A percentile compares a stretch with the other conserved stretches of the same genome.
Conservation (phyloP, 2,329 filamentous ascomycete species). For the Talaromyces albobiverticillius region DNA sequence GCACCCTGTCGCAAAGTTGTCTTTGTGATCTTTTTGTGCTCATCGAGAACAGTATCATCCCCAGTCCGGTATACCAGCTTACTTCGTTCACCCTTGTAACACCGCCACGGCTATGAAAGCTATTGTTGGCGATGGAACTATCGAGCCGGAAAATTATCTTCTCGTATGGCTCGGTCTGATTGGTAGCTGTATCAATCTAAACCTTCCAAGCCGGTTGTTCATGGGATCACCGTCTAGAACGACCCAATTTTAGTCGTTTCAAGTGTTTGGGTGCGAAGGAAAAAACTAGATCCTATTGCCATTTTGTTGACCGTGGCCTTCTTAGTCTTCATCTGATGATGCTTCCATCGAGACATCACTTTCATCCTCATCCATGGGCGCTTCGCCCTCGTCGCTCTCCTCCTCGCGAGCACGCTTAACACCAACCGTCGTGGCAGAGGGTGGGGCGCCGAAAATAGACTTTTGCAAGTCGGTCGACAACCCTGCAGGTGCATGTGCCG, state of each 20-base stretch:
- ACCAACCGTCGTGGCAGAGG: constrained; percentile 54
- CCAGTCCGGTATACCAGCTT: constrained; percentile 70
- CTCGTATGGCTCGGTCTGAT: constrained; percentile 87
- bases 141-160: constrained; percentile 65
- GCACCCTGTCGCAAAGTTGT: constrained; percentile 15
- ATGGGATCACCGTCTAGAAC: constrained; percentile 16
- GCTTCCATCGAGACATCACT: constrained; percentile 68
- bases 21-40: constrained; percentile 27
- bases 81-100: constrained; percentile 91
- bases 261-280: constrained; percentile 15
- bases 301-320: not conserved
- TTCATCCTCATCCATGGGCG: constrained; percentile 62
- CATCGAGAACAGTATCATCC: constrained; percentile 71
- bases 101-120: constrained; percentile 75
- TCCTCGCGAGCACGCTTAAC: constrained; percentile 70
- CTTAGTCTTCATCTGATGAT: constrained; percentile 69
- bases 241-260: constrained; percentile 6
- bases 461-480: constrained; percentile 71
- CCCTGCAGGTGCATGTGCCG: constrained; percentile 49
- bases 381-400: constrained; percentile 52
- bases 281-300: not conserved
- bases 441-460: constrained; percentile 71
- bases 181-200: constrained; percentile 74
- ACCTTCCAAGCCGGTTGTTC: constrained; percentile 67
- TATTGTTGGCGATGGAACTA: constrained; percentile 48